Conservation (phyloP, 2,329 filamentous ascomycete genomes). For the Pseudocercospora pini-densiflorae region DNA sequence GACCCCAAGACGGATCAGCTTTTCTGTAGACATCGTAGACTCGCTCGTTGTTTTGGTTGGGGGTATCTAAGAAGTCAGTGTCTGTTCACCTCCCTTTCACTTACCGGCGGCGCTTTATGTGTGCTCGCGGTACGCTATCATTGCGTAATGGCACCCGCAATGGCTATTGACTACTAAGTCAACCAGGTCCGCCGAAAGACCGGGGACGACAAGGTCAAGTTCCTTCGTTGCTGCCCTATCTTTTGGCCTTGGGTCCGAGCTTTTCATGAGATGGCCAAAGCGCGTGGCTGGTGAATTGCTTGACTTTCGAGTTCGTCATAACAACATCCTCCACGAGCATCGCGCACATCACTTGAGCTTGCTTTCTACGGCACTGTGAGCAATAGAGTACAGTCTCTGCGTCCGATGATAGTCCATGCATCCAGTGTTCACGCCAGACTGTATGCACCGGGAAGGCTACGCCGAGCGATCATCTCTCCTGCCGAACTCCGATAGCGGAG, state of each 20-base stretch:
- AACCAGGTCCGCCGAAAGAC: not conserved
- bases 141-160: not conserved
- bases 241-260: too few relatives aligned
- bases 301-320: too few relatives aligned
- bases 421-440: too few relatives aligned
- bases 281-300: too few relatives aligned
- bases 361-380: too few relatives aligned
- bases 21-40: constrained; percentile 6
- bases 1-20: constrained; percentile 42
- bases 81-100: not conserved
- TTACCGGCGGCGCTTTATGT: not conserved
- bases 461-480: not conserved
- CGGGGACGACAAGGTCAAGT: too few relatives aligned
- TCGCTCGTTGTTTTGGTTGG: not conserved
- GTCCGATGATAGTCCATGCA: not conserved
- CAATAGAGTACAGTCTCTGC: too few relatives aligned
- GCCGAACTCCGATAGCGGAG: not conserved
- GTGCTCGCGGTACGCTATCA: not conserved
- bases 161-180: not conserved
- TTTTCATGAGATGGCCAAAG: too few relatives aligned
- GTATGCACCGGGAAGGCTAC: not conserved
- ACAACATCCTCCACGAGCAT: too few relatives aligned
- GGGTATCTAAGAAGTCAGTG: too few relatives aligned
- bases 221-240: too few relatives aligned
- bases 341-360: too few relatives aligned